Conservation (phyloP, 352 stramenopile genomes). For the Globisporangium yorkense region DNA sequence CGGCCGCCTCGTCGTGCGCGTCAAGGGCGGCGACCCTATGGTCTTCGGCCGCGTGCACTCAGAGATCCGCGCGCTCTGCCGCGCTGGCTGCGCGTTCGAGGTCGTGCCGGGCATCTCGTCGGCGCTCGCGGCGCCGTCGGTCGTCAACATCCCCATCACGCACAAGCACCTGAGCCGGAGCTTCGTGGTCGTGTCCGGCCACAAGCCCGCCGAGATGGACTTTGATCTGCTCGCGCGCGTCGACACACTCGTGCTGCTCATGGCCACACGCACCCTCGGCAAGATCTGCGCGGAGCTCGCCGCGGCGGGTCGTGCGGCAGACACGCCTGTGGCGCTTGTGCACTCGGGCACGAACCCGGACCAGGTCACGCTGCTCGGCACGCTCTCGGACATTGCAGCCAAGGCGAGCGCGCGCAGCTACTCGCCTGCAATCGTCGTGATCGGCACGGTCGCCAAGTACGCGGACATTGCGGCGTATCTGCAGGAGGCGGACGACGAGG, state of each 20-base stretch:
- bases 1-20: slow-evolving; percentile 52
- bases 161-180: slow-evolving; percentile 61
- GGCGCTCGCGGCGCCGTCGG: slow-evolving; percentile 47
- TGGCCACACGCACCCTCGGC: slow-evolving; percentile 72
- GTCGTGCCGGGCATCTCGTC: slow-evolving; percentile 68
- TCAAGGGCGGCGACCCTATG: slow-evolving; percentile 71
- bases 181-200: slow-evolving; percentile 60
- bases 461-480: slow-evolving; percentile 47
- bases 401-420: slow-evolving; percentile 48
- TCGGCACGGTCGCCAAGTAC: slow-evolving; percentile 55
- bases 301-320: slow-evolving; percentile 22
- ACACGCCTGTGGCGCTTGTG: slow-evolving; percentile 55
- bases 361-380: slow-evolving; percentile 45
- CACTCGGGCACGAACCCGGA: slow-evolving; percentile 54
- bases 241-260: slow-evolving; percentile 88
- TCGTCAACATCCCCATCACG: slow-evolving; percentile 58
- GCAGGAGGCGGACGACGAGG: slow-evolving; percentile 24
- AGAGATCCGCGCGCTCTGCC: slow-evolving; percentile 50
- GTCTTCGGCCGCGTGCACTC: slow-evolving; percentile 71
- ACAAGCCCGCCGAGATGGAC: slow-evolving; percentile 69
- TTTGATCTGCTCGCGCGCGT: slow-evolving; percentile 90
- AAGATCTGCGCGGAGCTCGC: slow-evolving; percentile 40
- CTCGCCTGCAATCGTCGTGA: slow-evolving; percentile 68
- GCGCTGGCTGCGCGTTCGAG: slow-evolving; percentile 45
- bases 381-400: slow-evolving; percentile 39